phyloP scores from a whole-genome alignment of 2,329 filamentous ascomycete species.

The Xylariaceae sp. region DNA sequence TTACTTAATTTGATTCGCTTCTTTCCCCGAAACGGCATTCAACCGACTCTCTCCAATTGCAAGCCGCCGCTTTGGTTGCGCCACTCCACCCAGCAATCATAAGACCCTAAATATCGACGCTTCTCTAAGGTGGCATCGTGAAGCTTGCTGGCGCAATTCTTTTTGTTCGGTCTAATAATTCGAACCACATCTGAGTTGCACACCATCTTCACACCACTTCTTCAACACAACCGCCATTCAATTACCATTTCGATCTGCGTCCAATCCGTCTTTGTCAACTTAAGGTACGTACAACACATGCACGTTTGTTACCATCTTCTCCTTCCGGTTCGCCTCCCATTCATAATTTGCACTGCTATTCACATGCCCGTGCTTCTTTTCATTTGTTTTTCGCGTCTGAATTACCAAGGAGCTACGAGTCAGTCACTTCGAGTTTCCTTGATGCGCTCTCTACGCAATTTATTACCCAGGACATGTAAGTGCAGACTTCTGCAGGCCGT shows the following conservation, averaged over 20 bases:
- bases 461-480: neutral
- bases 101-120: constrained; percentile 15
- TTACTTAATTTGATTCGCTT: constrained; percentile 34
- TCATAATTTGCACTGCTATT: neutral
- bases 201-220: neutral
- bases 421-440: too few relatives aligned
- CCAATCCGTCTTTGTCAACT: neutral
- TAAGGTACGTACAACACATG: constrained; percentile 14
- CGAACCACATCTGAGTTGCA: constrained; percentile 23
- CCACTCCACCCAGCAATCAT: constrained; percentile 27
- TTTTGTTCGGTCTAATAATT: constrained; percentile 38
- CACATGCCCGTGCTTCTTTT: neutral
- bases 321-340: neutral
- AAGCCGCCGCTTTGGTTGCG: constrained; percentile 28
- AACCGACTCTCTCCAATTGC: constrained; percentile 24
- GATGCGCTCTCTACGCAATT: neutral
- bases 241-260: neutral
- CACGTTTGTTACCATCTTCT: neutral
- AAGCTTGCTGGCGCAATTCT: constrained; percentile 30
- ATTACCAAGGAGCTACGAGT: neutral
- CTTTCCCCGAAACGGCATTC: constrained; percentile 36
- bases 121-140: constrained; percentile 31
- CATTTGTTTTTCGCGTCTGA: neutral
- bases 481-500: neutral
- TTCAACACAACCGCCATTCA: neutral